These are phyloP conservation scores for Mycena albidolilacea DNA, from an alignment of 768 basidiomycete species.

Conservation along the genomic window DNA sequence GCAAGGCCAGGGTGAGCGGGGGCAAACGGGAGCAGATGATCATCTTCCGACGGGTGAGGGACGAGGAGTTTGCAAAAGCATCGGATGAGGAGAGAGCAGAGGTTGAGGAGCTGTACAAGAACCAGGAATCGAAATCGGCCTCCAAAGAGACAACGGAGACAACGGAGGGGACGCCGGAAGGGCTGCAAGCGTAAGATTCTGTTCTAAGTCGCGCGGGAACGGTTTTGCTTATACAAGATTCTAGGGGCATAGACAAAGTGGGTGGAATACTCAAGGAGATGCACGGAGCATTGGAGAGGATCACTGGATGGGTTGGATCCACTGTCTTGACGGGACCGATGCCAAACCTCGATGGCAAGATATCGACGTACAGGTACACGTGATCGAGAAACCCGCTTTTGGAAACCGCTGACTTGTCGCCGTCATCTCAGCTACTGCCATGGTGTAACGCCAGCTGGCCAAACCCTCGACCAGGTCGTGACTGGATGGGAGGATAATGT, in stretches of 20 bases:
- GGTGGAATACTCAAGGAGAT: background rate
- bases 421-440: conserved; percentile 8
- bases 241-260: background rate
- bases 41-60: background rate
- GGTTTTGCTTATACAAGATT: too few species aligned
- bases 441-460: background rate
- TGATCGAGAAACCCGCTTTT: background rate
- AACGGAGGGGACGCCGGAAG: too few species aligned
- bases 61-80: background rate
- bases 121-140: background rate
- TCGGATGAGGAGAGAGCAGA: background rate
- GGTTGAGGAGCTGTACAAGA: background rate
- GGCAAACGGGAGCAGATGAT: background rate
- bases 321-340: background rate
- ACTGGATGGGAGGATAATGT: background rate
- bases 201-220: too few species aligned
- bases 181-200: too few species aligned
- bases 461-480: background rate
- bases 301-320: background rate
- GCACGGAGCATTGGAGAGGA: background rate
- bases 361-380: conserved; percentile 4
- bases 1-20: background rate
- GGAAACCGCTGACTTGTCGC: too few species aligned
- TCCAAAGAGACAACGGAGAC: too few species aligned
- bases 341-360: background rate